Evolutionary conservation across 345 rosid species (phyloP), one percentile per base, ranked within the genome.

Genomic region (Isatis tinctoria): DNA sequence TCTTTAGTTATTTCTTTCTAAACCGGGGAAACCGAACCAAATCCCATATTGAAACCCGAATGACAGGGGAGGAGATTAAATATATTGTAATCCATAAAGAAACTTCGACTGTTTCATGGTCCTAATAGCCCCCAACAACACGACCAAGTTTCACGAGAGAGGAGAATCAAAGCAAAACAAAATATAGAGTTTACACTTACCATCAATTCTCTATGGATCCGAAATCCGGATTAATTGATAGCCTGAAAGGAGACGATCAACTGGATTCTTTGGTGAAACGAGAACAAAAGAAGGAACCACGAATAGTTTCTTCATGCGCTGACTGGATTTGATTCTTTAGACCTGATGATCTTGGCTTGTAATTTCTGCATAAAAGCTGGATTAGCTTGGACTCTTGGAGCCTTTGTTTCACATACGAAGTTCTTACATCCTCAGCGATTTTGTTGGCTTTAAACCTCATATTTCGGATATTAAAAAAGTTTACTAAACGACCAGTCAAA

Each of bases 351-450:
- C 89, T 90, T 92, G 33, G 86, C 87, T 32, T 52, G 90, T 78
- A 95, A 76, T 82, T 92, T 87, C 73, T 85, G 89, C 97, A 92
- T 88, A 82, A 92, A 95, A 43, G 87, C 91, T 60, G 91, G 90
- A 82, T 88, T 95, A 20, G 87, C 88, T 77, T 81, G n/a, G n/a
- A n/a, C n/a, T n/a, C n/a, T n/a, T n/a, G 80, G 27, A 95, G 94
- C 54, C 99, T 83, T 60, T 80, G 82, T 82, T 90, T 95, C 68
- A 92, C 87, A 77, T 90, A 88, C 10, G 88, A 76, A 36, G 88
- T 75, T 66, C 96, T 84, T 65, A 87, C 85, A 11, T 85, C 93
- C 44, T 88, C 96, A 1, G 82, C 99, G 37, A 90, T 73, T 78
- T 88, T 86, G 72, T 80, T 82, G 4, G 97, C 99, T 79, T 88